A percentile compares a stretch with the other conserved stretches of the same genome.
Evolutionary conservation across 805 yeast genomes (phyloP).

Genomic region (Cyberlindnera bimundalis): DNA sequence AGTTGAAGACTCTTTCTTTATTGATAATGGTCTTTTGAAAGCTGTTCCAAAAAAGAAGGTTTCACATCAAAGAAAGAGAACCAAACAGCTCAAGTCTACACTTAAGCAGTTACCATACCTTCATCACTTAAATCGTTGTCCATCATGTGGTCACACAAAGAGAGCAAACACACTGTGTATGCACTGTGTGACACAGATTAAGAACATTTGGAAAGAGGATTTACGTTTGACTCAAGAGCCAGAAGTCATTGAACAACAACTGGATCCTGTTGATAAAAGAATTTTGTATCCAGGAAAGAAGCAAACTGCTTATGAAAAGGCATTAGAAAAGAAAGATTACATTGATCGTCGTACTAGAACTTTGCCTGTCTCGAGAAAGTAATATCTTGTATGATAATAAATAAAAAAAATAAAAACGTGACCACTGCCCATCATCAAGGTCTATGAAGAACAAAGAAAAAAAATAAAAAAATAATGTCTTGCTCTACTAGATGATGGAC

Average conservation of each 20-base stretch:
- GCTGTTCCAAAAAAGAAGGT: slow-evolving; percentile 96
- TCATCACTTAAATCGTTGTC: slow-evolving; percentile 81
- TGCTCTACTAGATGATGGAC: too few relatives aligned
- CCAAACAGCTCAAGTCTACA: slow-evolving; percentile 78
- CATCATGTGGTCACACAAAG: slow-evolving; percentile 91
- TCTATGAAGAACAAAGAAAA: too few relatives aligned
- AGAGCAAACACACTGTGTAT: slow-evolving; percentile 88
- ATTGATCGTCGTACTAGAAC: slow-evolving; percentile 52
- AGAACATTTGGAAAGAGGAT: slow-evolving; percentile 61
- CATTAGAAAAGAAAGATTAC: slow-evolving; percentile 52
- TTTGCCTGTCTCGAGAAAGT: slow-evolving; percentile 44
- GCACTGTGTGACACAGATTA: slow-evolving; percentile 85
- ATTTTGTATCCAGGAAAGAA: slow-evolving; percentile 73
- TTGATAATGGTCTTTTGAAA: slow-evolving; percentile 66
- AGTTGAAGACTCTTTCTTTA: slow-evolving; percentile 35
- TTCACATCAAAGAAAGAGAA: slow-evolving; percentile 83
- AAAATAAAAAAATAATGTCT: too few relatives aligned
- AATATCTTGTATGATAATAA: too few relatives aligned
- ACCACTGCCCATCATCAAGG: too few relatives aligned
- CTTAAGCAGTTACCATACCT: slow-evolving; percentile 75
- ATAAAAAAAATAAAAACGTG: too few relatives aligned
- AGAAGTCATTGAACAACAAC: slow-evolving; percentile 25
- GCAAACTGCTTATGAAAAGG: slow-evolving; percentile 41
- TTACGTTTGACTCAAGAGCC: slow-evolving; percentile 27
- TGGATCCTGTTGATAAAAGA: slow-evolving; percentile 57